Base-by-base conservation (phyloP, 2,329 filamentous ascomycete genomes). In the Ophiostoma ips region DNA sequence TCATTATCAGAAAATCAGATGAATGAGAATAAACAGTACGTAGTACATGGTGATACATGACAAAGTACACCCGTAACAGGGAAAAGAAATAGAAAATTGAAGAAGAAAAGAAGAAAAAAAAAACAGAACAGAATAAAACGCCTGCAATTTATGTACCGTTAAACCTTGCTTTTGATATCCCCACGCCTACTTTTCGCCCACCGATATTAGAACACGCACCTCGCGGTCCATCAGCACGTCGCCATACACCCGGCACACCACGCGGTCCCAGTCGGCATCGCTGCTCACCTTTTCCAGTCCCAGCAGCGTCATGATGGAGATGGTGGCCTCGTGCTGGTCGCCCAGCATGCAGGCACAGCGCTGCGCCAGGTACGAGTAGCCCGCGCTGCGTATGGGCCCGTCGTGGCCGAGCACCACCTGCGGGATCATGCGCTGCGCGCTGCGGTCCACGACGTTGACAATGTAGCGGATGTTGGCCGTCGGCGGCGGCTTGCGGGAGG, bases 161-260 rank as follows among this genome's bases (percentile, higher is more conserved):
- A n/a, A n/a, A n/a, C 35, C 36, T 38, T 38, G 36, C 36, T 38
- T 38, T 38, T 38, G 34, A 35, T 35, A 19, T 18, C n/a, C 16
- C 11, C n/a, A 16, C 11, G 5, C 5, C 10, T n/a, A 24, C 15
- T 6, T 16, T 12, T 40, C 30, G 1, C 21, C 31, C 24, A 55
- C 6, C 24, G 31, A 31, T 28, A 55, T 46, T 13, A 55, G 21
- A 2, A 55, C 49, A 11, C 49, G 51, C 31, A 53, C 51, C 19
- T 55, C 48, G 13, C 45, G 34, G 24, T 53, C 50, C 51, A 50
- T 41, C 15, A 53, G 11, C 33, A 51, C 31, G 18, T 48, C 40
- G 11, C 24, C 31, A 24, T 51, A 28, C 31, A 51, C 47, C 2
- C 44, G 46, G 12, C 34, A 24, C 10, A 55, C 51, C 21, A 38